These are phyloP conservation scores for Malus hybrid DNA, from an alignment of 331 rosid genomes.

Conservation along the genomic window DNA sequence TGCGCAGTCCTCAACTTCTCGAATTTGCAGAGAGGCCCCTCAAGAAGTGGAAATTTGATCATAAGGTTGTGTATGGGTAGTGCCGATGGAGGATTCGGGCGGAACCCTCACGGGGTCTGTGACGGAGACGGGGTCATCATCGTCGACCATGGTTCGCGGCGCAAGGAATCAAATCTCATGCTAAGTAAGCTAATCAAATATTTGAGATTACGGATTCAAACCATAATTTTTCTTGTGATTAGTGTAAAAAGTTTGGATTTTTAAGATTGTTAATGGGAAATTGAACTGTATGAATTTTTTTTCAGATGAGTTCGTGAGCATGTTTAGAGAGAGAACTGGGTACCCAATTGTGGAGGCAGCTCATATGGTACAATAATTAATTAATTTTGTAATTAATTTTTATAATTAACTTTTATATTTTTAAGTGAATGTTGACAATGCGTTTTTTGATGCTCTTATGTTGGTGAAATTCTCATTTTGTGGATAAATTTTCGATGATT, in stretches of 20 bases:
- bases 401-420: not conserved
- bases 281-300: constrained; percentile 8
- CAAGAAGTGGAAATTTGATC: constrained; percentile 17
- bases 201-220: not conserved
- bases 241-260: not conserved
- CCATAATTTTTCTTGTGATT: no score
- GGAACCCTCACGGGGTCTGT: constrained; percentile 33
- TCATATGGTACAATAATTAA: constrained; percentile 56
- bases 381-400: no score
- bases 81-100: constrained; percentile 27
- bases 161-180: constrained; percentile 81
- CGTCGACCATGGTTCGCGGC: constrained; percentile 94
- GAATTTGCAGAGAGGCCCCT: constrained; percentile 10
- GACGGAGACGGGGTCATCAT: constrained; percentile 59
- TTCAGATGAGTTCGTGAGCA: constrained; percentile 77
- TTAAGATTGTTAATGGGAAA: not conserved
- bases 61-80: constrained; percentile 23
- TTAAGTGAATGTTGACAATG: not conserved
- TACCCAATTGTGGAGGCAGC: constrained; percentile 85
- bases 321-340: constrained; percentile 71
- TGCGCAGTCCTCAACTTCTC: constrained; percentile 24
- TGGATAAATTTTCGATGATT: not conserved
- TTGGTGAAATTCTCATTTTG: constrained; percentile 1
- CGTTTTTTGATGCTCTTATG: constrained; percentile 3
- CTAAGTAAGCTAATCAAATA: constrained; percentile 46